Percentiles rank a stretch among this genome's conserved stretches.
phyloP scores from a whole-genome alignment of 768 basidiomycete genomes.

The Termitomyces titanicus region DNA sequence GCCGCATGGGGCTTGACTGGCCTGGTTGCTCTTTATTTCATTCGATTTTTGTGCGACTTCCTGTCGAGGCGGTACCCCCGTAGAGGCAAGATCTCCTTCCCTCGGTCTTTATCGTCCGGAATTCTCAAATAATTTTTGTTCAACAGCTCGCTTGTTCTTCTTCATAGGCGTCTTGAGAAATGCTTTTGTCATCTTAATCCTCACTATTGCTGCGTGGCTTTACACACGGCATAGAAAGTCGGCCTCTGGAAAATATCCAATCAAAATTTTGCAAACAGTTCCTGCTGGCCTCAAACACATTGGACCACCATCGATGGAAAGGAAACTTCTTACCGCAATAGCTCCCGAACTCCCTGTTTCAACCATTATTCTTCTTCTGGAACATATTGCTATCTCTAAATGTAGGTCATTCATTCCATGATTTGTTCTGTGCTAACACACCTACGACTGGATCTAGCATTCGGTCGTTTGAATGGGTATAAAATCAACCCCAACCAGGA shows the following conservation, averaged over 20 bases:
- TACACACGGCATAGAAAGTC: constrained; percentile 64
- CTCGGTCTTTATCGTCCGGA: background rate
- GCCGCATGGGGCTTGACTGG: constrained; percentile 88
- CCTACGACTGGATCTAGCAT: constrained; percentile 51
- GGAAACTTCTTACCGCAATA: constrained; percentile 58
- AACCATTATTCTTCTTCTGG: constrained; percentile 85
- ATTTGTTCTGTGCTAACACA: background rate
- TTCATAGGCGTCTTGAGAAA: constrained; percentile 76
- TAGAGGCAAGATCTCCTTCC: constrained; percentile 37
- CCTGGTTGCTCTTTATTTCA: constrained; percentile 64
- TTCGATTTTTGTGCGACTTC: constrained; percentile 54
- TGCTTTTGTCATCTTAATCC: constrained; percentile 83
- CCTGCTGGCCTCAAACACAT: constrained; percentile 79
- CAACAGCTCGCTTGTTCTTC: constrained; percentile 67
- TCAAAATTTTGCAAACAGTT: constrained; percentile 79
- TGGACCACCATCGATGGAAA: constrained; percentile 35
- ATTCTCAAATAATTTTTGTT: background rate
- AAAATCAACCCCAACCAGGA: constrained; percentile 94
- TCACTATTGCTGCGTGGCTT: constrained; percentile 87
- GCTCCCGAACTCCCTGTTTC: constrained; percentile 76
- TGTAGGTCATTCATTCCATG: constrained; percentile 36
- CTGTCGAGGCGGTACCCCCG: constrained; percentile 59
- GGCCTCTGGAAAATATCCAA: constrained; percentile 67
- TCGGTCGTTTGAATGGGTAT: constrained; percentile 93
- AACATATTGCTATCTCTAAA: constrained; percentile 97